Evolutionary conservation across 441 rosid species (phyloP), one percentile per base, ranked within the genome.

Genomic region (Mallotus repandus): DNA sequence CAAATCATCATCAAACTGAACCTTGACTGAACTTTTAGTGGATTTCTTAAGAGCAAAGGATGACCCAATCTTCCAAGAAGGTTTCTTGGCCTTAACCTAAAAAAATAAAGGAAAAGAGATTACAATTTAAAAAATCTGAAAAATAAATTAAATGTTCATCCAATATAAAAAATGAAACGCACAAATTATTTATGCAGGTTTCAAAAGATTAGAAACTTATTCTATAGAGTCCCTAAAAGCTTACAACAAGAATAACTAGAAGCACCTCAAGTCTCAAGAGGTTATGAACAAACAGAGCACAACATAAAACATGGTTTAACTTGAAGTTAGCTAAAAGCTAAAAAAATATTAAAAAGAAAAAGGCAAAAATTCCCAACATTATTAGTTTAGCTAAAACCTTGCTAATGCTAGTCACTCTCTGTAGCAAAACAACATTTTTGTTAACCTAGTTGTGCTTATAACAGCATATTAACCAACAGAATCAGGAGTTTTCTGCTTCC

Each of bases 51-150:
- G 80, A 41, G 94, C 76, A 81, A 96, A 96, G 58, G 98, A 90
- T 25, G 98, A 86, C 18, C 99, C 98, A 77, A 87, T 80, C 80
- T 89, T 93, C 97, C 98, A 96, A 52, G 94, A 87, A 22, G 99
- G 96, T 72, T 93, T 96, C 80, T 77, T 91, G 29, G 92, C 97
- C 84, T 86, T 89, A 50, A 87, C 84, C 98, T 93, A 75, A 12
- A 61, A 25, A 74, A 73, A 4, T 29, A 70, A 49, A 35, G 41
- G 63, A 67, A 49, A 73, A 16, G 38, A 67, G 25, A 50, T 6
- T 76, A 32, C 16, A 55, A 54, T 60, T 29, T 18, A 16, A 70
- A 52, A 25, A 32, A 57, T n/a, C 49, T 67, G 15, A 8, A 46
- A 63, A 16, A 48, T 48, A 15, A 32, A 57, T 48, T 45, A 41